Base-by-base conservation (phyloP, 371 early-diverging fungal species). In the Mortierella sp. region DNA sequence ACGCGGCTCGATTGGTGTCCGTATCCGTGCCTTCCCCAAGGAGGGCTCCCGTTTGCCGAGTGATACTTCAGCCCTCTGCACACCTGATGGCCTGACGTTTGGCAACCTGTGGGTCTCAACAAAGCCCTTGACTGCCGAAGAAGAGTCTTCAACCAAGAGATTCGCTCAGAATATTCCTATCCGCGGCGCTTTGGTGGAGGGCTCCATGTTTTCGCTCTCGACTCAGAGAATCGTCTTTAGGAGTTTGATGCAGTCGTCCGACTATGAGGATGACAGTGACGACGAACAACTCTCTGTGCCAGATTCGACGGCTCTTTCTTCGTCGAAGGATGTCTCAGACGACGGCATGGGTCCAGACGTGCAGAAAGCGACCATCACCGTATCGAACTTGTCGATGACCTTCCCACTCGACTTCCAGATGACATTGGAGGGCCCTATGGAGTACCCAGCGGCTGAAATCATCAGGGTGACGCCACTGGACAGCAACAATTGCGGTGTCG, bases 341-440 rank as follows among this genome's bases (percentile, higher is more conserved):
- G 92, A 92, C 10, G 90, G 91, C 19, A 88, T 88, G 31, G 80
- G 83, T 8, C 74, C 87, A 2, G 71, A 72, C 38, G 65, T 70
- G 16, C 91, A 93, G 45, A 73, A 84, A 58, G 89, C 90, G 54
- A 82, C 86, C 21, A 82, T 95, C n/a, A 88, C 86, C 0, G 86
- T 97, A 14, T 89, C 91, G 11, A 97, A 97, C 79, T 87, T 95
- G 65, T 95, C 95, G 0, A 77, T 77, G 26, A 90, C 88, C 42
- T 90, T 93, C 76, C 94, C 95, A 11, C 84, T 96, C 9, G 92
- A 91, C 28, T 95, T 96, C 79, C 88, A 93, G 73, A 91, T 94
- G 21, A 90, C 90, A 7, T 80, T 96, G 34, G 95, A 95, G 74
- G 94, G 93, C 0, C 96, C 97, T 0, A 91, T 95, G 75, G 97